phyloP scores from a whole-genome alignment of 768 basidiomycete genomes.

The Hygrocybe punicea region DNA sequence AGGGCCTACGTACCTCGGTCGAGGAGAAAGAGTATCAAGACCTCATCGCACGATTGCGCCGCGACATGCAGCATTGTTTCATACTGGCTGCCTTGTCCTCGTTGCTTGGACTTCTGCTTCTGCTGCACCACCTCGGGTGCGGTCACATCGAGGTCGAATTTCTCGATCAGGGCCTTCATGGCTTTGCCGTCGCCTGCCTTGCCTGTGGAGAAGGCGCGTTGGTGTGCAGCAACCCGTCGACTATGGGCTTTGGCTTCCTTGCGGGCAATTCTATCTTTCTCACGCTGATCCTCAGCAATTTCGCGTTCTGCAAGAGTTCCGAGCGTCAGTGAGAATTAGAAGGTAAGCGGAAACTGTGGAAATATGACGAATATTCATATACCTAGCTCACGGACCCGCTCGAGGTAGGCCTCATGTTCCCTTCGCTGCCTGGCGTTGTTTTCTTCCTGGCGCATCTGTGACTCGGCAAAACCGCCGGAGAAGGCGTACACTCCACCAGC shows the following conservation, averaged over 20 bases:
- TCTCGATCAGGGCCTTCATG: slow-evolving; percentile 27
- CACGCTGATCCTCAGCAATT: slow-evolving; percentile 33
- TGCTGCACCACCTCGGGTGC: slow-evolving; percentile 26
- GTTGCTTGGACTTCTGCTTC: slow-evolving; percentile 22
- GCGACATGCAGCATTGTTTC: slow-evolving; percentile 38
- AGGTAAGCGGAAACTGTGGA: not conserved
- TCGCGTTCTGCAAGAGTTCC: slow-evolving; percentile 27
- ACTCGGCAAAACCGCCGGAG: slow-evolving; percentile 18
- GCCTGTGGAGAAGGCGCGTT: slow-evolving; percentile 29
- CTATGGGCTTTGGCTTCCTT: slow-evolving; percentile 25
- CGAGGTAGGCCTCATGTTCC: slow-evolving; percentile 32
- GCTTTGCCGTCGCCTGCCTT: slow-evolving; percentile 19
- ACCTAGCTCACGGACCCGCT: slow-evolving; percentile 36
- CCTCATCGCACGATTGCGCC: slow-evolving; percentile 31
- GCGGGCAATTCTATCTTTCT: slow-evolving; percentile 21
- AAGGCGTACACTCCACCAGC: slow-evolving; percentile 17
- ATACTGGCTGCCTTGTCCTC: slow-evolving; percentile 17
- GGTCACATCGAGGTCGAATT: slow-evolving; percentile 33
- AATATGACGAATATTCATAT: slow-evolving; percentile 1
- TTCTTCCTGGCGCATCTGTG: slow-evolving; percentile 16
- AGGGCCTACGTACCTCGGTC: slow-evolving; percentile 29
- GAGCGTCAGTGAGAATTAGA: not conserved
- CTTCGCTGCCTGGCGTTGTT: slow-evolving; percentile 23
- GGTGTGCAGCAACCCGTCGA: slow-evolving; percentile 23
- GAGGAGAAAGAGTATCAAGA: slow-evolving; percentile 32